Evolutionary conservation across 148 eudicot species (phyloP).

Genomic region (Beta vulgaris): DNA sequence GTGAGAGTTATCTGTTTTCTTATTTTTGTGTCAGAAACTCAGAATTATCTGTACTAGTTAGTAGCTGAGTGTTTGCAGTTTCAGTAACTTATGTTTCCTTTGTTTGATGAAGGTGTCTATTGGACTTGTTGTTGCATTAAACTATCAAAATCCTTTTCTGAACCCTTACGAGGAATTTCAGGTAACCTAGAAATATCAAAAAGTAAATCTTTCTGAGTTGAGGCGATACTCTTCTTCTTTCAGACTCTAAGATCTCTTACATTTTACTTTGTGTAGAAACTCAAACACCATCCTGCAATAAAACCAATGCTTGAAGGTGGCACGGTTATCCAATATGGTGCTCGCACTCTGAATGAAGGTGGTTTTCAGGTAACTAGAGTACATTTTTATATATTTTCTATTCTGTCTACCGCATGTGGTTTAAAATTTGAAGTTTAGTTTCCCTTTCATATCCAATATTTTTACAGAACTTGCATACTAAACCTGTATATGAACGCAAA

Average conservation of each 20-base stretch:
- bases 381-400: not conserved
- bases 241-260: not conserved
- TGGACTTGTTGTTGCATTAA: conserved; percentile 86
- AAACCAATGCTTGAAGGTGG: conserved; percentile 86
- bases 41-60: not conserved
- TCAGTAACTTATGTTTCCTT: not conserved
- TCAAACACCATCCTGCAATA: conserved; percentile 89
- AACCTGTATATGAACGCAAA: not conserved
- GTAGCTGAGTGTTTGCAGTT: not conserved
- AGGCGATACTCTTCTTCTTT: not conserved
- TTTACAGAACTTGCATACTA: not conserved
- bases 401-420: not conserved
- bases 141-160: conserved; percentile 83
- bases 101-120: conserved; percentile 61
- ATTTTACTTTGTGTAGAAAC: conserved; percentile 47
- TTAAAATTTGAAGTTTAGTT: not conserved
- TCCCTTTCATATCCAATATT: not conserved
- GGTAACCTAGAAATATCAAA: conserved; percentile 32
- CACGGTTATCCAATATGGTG: conserved; percentile 87
- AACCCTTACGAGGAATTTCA: conserved; percentile 95
- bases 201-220: not conserved
- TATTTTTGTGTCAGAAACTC: not conserved
- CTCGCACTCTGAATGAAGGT: conserved; percentile 95
- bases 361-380: conserved; percentile 78
- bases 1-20: not conserved